phyloP scores from a whole-genome alignment of 148 eudicot genomes.

The Rhododendron vialii region DNA sequence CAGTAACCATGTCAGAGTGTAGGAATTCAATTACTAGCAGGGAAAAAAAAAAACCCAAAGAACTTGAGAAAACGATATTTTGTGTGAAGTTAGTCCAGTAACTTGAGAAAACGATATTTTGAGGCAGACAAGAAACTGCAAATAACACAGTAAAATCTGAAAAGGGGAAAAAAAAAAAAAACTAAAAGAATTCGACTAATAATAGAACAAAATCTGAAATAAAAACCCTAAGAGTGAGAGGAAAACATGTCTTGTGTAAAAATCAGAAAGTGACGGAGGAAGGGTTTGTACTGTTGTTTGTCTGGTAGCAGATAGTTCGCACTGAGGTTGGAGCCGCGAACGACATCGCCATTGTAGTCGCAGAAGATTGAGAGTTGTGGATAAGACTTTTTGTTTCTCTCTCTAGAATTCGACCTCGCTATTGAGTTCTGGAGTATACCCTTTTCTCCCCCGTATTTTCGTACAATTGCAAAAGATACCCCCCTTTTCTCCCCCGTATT shows the following conservation, averaged over 20 bases:
- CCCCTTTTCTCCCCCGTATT: background rate
- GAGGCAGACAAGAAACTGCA: background rate
- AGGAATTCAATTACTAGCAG: background rate
- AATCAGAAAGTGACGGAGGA: background rate
- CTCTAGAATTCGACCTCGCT: background rate
- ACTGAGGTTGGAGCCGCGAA: conserved; percentile 26
- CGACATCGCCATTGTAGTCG: conserved; percentile 23
- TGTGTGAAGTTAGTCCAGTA: too few species aligned
- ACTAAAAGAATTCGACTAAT: background rate
- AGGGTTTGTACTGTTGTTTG: conserved; percentile 11
- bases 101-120: too few species aligned
- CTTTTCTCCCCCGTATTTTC: background rate
- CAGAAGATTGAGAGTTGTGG: conserved; percentile 5
- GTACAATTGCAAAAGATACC: background rate
- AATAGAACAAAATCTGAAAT: background rate
- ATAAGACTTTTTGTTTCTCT: background rate
- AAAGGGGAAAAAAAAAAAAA: background rate
- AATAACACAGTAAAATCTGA: background rate
- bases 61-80: too few species aligned
- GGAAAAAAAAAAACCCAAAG: too few species aligned
- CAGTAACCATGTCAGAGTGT: background rate
- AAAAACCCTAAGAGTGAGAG: background rate
- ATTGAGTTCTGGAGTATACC: background rate
- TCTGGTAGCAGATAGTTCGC: conserved; percentile 17
- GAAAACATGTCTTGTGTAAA: background rate